Conservation (phyloP, 192 early-diverging fungal species). For the Rhizophagus clarus region DNA sequence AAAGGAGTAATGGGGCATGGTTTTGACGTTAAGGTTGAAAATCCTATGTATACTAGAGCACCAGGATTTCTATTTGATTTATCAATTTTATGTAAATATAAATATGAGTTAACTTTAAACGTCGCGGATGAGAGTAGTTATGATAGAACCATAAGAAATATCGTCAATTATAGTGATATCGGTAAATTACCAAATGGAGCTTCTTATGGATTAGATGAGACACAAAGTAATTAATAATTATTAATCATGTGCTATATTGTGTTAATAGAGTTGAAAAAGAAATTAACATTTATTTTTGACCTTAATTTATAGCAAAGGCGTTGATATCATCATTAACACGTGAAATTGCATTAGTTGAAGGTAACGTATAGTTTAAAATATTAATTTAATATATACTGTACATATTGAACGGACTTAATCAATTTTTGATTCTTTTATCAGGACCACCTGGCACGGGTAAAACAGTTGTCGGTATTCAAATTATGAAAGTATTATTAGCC, state of each 20-base stretch:
- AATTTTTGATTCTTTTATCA: too few species aligned
- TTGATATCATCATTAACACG: slow-evolving; percentile 48
- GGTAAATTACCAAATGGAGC: too few species aligned
- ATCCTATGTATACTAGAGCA: not conserved
- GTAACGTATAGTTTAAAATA: not conserved
- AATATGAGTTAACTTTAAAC: not conserved
- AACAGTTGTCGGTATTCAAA: slow-evolving; percentile 53
- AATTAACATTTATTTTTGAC: too few species aligned
- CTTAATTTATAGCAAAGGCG: slow-evolving; percentile 29
- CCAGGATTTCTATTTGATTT: slow-evolving; percentile 20
- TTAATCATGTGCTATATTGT: too few species aligned
- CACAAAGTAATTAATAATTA: too few species aligned
- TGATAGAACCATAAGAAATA: not conserved
- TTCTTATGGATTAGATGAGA: not conserved
- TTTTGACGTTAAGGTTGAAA: not conserved
- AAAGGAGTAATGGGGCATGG: too few species aligned
- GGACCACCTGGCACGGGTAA: slow-evolving; percentile 56
- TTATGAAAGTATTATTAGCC: slow-evolving; percentile 44
- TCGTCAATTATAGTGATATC: not conserved
- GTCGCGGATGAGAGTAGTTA: not conserved
- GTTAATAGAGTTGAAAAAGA: too few species aligned
- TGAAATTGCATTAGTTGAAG: slow-evolving; percentile 58
- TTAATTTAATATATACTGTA: too few species aligned
- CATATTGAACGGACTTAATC: too few species aligned
- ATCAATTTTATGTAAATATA: not conserved